phyloP scores from a whole-genome alignment of 495 filamentous ascomycete genomes.

The Talaromyces borbonicus region DNA sequence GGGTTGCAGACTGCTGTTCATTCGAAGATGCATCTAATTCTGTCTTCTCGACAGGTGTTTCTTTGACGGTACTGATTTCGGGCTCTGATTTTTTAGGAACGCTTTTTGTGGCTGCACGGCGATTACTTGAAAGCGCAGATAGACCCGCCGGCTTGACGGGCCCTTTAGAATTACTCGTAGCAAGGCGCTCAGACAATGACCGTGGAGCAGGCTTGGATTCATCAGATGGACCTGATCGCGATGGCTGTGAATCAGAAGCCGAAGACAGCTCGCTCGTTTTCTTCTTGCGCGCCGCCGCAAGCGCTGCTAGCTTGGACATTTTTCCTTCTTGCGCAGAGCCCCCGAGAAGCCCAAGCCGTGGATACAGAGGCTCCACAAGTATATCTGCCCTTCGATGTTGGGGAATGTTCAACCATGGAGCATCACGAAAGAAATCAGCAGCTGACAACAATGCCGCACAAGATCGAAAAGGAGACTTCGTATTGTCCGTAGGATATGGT shows the following conservation, averaged over 20 bases:
- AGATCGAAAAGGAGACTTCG: slow-evolving; percentile 8
- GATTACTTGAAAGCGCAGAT: slow-evolving; percentile 15
- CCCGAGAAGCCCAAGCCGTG: slow-evolving; percentile 58
- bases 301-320: slow-evolving; percentile 77
- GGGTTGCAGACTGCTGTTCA: slow-evolving; percentile 11
- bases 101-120: slow-evolving; percentile 9
- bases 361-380: slow-evolving; percentile 51
- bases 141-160: slow-evolving; percentile 20
- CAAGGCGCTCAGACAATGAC: slow-evolving; percentile 30
- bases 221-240: not conserved
- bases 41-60: not conserved
- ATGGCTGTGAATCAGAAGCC: not conserved
- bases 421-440: slow-evolving; percentile 66
- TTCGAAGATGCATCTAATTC: slow-evolving; percentile 5
- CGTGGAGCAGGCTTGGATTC: slow-evolving; percentile 15
- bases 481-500: slow-evolving; percentile 19
- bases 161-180: slow-evolving; percentile 19
- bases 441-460: slow-evolving; percentile 29
- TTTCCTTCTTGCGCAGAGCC: slow-evolving; percentile 59
- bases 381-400: slow-evolving; percentile 54
- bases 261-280: slow-evolving; percentile 50
- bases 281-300: slow-evolving; percentile 84
- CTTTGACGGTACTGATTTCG: not conserved
- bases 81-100: not conserved
- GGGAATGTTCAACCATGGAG: slow-evolving; percentile 78